A percentile compares a stretch with the other conserved stretches of the same genome.
Evolutionary conservation across 2,329 filamentous ascomycete species (phyloP).

Genomic region (Venturia effusa): DNA sequence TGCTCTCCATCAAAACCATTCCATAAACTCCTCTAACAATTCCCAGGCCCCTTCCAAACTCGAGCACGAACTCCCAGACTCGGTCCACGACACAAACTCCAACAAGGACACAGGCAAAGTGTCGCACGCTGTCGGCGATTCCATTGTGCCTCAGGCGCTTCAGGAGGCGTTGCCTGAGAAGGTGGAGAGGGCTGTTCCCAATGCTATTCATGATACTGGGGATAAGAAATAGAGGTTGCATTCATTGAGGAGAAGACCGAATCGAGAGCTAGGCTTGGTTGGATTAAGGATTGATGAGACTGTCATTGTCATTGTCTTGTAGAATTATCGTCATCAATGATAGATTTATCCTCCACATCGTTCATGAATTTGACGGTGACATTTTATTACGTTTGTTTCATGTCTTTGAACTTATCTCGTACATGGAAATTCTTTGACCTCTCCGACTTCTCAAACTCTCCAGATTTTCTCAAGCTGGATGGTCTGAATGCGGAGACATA

Average conservation of each 20-base stretch:
- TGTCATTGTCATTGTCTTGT: no score
- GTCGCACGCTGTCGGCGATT: conserved; percentile 29
- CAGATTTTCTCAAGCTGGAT: no score
- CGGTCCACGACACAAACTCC: neutral
- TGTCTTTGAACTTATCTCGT: no score
- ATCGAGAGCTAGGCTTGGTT: no score
- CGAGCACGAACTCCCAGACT: conserved; percentile 29
- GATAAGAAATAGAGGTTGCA: neutral
- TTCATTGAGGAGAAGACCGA: neutral
- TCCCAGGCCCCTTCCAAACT: conserved; percentile 23
- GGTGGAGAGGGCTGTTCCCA: conserved; percentile 32
- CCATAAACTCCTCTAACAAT: neutral
- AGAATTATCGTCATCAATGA: no score
- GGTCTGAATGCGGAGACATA: no score
- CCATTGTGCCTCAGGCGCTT: conserved; percentile 31
- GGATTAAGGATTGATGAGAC: no score
- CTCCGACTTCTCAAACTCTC: no score
- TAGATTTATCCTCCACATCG: no score
- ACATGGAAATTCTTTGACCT: no score
- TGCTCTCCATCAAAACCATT: neutral
- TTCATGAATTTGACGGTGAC: no score
- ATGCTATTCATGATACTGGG: conserved; percentile 32
- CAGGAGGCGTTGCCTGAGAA: conserved; percentile 35
- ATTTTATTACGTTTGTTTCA: no score
- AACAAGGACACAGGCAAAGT: conserved; percentile 20